A percentile compares a stretch with the other conserved stretches of the same genome.
Conservation (phyloP, 1,284 basidiomycete genomes). For the Ganoderma lingzhi region DNA sequence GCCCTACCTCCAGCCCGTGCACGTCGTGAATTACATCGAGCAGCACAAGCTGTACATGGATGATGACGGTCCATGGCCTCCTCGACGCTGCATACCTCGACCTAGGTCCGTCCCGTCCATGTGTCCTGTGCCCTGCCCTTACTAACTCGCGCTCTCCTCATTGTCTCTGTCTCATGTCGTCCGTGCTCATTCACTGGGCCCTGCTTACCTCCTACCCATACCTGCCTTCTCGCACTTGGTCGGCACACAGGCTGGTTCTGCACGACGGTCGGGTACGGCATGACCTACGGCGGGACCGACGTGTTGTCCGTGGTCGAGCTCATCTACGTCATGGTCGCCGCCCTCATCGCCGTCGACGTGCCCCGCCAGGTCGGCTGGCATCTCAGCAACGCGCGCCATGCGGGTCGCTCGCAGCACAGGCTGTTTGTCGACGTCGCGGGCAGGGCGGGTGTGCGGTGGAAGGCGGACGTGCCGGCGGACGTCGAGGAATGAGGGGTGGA, state of each 20-base stretch:
- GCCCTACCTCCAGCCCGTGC: slow-evolving; percentile 90
- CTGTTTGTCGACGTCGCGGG: slow-evolving; percentile 40
- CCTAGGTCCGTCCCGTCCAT: slow-evolving; percentile 50
- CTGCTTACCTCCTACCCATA: neutral
- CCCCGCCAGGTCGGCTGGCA: slow-evolving; percentile 65
- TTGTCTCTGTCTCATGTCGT: too few species aligned
- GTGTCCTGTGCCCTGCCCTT: neutral
- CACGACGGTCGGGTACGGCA: slow-evolving; percentile 59
- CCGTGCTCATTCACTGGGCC: neutral
- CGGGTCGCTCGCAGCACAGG: too few species aligned
- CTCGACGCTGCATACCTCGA: slow-evolving; percentile 62
- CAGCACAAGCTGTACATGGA: slow-evolving; percentile 78
- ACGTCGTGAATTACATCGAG: slow-evolving; percentile 96
- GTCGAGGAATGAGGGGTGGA: slow-evolving; percentile 2
- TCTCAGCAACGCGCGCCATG: slow-evolving; percentile 50
- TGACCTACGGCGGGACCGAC: slow-evolving; percentile 53
- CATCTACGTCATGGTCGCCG: slow-evolving; percentile 57
- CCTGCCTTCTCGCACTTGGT: neutral
- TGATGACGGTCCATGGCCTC: slow-evolving; percentile 54
- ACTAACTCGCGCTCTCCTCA: neutral
- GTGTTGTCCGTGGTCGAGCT: slow-evolving; percentile 53
- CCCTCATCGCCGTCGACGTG: slow-evolving; percentile 59
- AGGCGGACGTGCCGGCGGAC: slow-evolving; percentile 52
- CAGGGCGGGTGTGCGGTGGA: slow-evolving; percentile 52
- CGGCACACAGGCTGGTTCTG: slow-evolving; percentile 55